Evolutionary conservation across 2,329 filamentous ascomycete species (phyloP).

Genomic region (Colletotrichum spinosum): DNA sequence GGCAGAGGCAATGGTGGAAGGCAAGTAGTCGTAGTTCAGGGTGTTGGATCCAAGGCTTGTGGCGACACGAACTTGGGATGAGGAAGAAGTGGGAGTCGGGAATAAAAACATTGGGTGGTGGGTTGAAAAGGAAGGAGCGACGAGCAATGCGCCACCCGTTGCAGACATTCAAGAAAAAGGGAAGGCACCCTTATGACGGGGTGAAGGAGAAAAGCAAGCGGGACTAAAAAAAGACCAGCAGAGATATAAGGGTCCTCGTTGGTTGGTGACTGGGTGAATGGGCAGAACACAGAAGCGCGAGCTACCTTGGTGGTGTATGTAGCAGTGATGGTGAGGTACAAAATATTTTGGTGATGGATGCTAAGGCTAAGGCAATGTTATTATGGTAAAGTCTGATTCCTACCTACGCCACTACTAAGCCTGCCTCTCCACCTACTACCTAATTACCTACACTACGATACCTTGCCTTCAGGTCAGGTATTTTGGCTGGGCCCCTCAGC

Average conservation of each 20-base stretch:
- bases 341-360: too few relatives aligned
- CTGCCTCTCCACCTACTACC: too few relatives aligned
- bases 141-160: constrained; percentile 35
- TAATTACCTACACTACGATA: background rate
- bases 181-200: constrained; percentile 14
- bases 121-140: constrained; percentile 30
- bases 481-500: constrained; percentile 36
- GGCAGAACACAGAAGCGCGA: too few relatives aligned
- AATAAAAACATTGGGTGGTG: constrained; percentile 38
- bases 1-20: constrained; percentile 19
- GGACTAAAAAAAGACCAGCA: background rate
- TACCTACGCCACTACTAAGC: background rate
- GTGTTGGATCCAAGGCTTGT: constrained; percentile 33
- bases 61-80: constrained; percentile 36
- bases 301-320: too few relatives aligned
- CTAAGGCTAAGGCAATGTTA: background rate
- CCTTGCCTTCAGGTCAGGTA: constrained; percentile 26
- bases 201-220: constrained; percentile 11
- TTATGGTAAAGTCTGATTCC: constrained; percentile 34
- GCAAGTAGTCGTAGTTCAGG: constrained; percentile 37
- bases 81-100: constrained; percentile 17
- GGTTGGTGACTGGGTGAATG: constrained; percentile 6
- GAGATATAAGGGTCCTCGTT: constrained; percentile 22
- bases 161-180: constrained; percentile 34
- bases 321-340: too few relatives aligned